Percentiles rank a stretch among this genome's conserved stretches.
phyloP scores from a whole-genome alignment of 2,329 filamentous ascomycete species.

The Colletotrichum sp. region DNA sequence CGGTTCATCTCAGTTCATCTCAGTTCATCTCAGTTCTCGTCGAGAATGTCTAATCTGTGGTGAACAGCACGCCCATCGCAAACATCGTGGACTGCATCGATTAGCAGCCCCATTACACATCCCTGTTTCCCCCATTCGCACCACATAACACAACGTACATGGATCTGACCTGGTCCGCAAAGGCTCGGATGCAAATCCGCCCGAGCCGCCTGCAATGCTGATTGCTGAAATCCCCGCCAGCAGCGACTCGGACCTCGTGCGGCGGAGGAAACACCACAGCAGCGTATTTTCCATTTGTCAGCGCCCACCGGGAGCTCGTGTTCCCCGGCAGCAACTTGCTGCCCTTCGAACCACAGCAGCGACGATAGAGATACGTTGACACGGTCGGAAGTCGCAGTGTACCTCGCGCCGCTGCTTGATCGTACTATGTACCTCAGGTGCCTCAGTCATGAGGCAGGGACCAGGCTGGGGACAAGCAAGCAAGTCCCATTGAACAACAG shows the following conservation, averaged over 20 bases:
- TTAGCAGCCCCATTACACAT: not conserved
- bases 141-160: not conserved
- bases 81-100: not conserved
- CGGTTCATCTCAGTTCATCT: not conserved
- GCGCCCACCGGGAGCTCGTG: not conserved
- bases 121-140: not conserved
- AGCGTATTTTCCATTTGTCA: slow-evolving; percentile 9
- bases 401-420: not conserved
- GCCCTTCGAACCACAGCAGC: not conserved
- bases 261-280: not conserved
- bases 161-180: not conserved
- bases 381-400: not conserved
- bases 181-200: not conserved
- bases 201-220: not conserved
- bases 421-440: not conserved
- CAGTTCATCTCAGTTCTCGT: not conserved
- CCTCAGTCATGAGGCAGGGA: not conserved
- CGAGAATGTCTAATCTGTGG: not conserved
- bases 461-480: not conserved
- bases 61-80: not conserved
- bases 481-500: not conserved
- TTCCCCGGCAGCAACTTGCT: not conserved
- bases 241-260: not conserved
- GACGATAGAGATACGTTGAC: not conserved
- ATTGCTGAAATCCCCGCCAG: not conserved